These are phyloP conservation scores for Pythium periplocum DNA, from an alignment of 352 stramenopile genomes.

Conservation along the genomic window DNA sequence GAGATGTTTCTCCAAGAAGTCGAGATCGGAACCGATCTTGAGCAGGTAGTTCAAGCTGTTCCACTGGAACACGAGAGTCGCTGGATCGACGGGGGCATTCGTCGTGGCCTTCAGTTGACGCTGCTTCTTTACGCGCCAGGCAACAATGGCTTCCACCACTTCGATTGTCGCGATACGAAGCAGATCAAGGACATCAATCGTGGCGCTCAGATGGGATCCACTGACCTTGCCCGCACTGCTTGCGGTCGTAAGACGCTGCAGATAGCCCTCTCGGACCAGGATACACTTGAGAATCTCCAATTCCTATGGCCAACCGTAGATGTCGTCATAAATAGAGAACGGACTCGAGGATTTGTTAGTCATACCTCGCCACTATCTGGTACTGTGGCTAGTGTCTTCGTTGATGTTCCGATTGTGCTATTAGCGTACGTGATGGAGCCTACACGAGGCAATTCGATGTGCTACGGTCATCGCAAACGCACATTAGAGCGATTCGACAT, in stretches of 20 bases:
- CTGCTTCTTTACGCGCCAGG: conserved; percentile 57
- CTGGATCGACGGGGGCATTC: conserved; percentile 3
- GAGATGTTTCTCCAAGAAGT: conserved; percentile 83
- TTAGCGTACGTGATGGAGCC: conserved; percentile 25
- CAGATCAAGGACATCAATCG: conserved; percentile 85
- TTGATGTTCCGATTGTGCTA: neutral
- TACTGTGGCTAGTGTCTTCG: conserved; percentile 6
- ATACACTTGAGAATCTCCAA: conserved; percentile 88
- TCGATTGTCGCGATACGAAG: conserved; percentile 85
- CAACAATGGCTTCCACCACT: conserved; percentile 74
- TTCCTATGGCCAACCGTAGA: conserved; percentile 30
- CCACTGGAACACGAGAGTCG: conserved; percentile 61
- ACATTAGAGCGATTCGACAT: too few species aligned
- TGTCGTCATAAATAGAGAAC: too few species aligned
- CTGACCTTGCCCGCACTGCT: conserved; percentile 35
- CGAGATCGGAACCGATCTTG: conserved; percentile 86
- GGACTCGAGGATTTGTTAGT: neutral
- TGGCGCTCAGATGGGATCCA: conserved; percentile 51
- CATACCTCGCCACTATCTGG: conserved; percentile 51
- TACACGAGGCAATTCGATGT: conserved; percentile 31
- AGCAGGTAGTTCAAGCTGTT: conserved; percentile 91
- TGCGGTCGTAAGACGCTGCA: conserved; percentile 61
- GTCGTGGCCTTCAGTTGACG: conserved; percentile 4
- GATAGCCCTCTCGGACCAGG: conserved; percentile 85
- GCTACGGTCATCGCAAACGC: conserved; percentile 1